Evolutionary conservation across 768 basidiomycete genomes (phyloP).

Genomic region (Polyporus arcularius): DNA sequence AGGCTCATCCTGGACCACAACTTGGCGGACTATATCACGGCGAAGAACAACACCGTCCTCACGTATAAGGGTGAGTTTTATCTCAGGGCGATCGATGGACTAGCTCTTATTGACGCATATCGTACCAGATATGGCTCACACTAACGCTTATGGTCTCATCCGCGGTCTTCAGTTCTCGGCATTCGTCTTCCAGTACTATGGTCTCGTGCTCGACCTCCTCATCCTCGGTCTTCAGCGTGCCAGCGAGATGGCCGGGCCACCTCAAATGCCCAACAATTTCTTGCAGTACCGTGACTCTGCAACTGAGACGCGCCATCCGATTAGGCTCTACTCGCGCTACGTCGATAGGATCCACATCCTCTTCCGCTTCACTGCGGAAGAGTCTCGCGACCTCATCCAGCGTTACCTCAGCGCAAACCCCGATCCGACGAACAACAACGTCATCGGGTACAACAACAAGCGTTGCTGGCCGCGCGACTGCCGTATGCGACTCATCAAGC

Average conservation of each 20-base stretch:
- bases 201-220: constrained; percentile 91
- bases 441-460: constrained; percentile 99
- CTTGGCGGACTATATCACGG: constrained; percentile 97
- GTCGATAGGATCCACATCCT: constrained; percentile 94
- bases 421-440: constrained; percentile 98
- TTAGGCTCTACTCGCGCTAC: constrained; percentile 95
- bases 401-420: constrained; percentile 97
- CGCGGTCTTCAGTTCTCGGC: constrained; percentile 98
- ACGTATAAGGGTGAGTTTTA: constrained; percentile 73
- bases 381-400: constrained; percentile 96
- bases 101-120: neutral
- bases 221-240: constrained; percentile 97
- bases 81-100: neutral
- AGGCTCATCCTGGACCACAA: constrained; percentile 98
- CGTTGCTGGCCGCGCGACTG: constrained; percentile 99
- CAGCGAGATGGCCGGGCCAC: constrained; percentile 98
- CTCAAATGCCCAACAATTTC: constrained; percentile 98
- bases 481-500: constrained; percentile 98
- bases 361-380: constrained; percentile 97
- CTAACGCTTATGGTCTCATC: constrained; percentile 95
- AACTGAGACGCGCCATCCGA: constrained; percentile 97
- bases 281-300: constrained; percentile 93
- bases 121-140: constrained; percentile 85
- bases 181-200: constrained; percentile 99
- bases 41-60: constrained; percentile 95